These are phyloP conservation scores for Myxozyma kluyveri DNA, from an alignment of 805 yeast genomes.

Conservation along the genomic window DNA sequence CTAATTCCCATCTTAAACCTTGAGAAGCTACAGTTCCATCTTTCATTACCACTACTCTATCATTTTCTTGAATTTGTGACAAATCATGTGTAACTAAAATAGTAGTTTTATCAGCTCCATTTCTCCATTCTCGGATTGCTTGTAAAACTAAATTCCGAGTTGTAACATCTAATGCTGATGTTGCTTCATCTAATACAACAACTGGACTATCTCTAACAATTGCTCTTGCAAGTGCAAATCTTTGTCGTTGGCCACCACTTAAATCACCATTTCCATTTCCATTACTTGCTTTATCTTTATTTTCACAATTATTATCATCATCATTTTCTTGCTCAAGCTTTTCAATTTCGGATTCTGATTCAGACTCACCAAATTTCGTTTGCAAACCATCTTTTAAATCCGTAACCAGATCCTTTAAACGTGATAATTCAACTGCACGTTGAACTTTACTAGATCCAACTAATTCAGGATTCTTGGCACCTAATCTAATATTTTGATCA, in stretches of 20 bases:
- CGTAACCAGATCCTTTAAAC: constrained; percentile 49
- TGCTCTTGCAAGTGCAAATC: constrained; percentile 83
- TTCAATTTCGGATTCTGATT: not conserved
- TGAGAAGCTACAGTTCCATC: constrained; percentile 53
- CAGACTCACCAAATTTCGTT: constrained; percentile 41
- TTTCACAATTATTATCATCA: no score
- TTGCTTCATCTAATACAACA: constrained; percentile 78
- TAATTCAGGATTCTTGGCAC: constrained; percentile 36
- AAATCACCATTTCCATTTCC: no score
- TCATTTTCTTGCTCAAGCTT: no score
- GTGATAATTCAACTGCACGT: constrained; percentile 53
- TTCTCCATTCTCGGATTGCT: constrained; percentile 58
- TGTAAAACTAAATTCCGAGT: constrained; percentile 49
- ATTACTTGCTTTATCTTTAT: constrained; percentile 40
- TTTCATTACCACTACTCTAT: constrained; percentile 57
- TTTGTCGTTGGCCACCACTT: constrained; percentile 83
- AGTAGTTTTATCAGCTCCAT: constrained; percentile 58
- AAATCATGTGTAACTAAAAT: constrained; percentile 78
- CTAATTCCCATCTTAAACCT: constrained; percentile 44
- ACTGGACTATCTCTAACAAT: constrained; percentile 68
- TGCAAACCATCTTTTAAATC: constrained; percentile 56
- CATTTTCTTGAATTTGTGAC: constrained; percentile 54
- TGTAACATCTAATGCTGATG: constrained; percentile 70
- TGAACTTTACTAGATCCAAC: constrained; percentile 36
- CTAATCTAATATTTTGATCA: constrained; percentile 60